A percentile compares a stretch with the other conserved stretches of the same genome.
Conservation (phyloP, 2,329 filamentous ascomycete species). For the Cytospora piceicola region DNA sequence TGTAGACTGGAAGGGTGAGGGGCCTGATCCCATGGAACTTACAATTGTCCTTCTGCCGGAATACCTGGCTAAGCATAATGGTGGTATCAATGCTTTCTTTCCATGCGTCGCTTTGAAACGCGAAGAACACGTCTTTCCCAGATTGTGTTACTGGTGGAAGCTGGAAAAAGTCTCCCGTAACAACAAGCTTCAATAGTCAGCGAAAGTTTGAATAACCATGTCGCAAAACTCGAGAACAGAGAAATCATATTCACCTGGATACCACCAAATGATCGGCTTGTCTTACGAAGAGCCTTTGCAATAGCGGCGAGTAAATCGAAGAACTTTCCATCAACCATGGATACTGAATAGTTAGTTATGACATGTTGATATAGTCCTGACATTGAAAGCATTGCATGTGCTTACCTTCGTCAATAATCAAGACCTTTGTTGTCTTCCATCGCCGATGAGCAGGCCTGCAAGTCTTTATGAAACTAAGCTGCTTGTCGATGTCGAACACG, state of each 20-base stretch:
- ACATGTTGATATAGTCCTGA: not conserved
- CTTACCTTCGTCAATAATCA: constrained; percentile 68
- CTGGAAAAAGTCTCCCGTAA: constrained; percentile 80
- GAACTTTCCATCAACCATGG: constrained; percentile 77
- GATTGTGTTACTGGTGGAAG: constrained; percentile 73
- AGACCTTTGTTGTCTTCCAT: constrained; percentile 72
- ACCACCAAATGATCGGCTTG: constrained; percentile 70
- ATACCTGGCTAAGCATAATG: constrained; percentile 73
- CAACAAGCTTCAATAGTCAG: constrained; percentile 57
- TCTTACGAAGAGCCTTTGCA: constrained; percentile 66
- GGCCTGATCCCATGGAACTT: not conserved
- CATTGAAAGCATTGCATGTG: not conserved
- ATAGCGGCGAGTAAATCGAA: constrained; percentile 77
- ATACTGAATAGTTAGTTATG: constrained; percentile 48
- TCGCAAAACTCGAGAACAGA: fast-evolving
- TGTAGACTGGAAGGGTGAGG: not conserved
- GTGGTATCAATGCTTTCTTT: constrained; percentile 74
- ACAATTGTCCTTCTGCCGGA: constrained; percentile 68
- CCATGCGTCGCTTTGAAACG: constrained; percentile 74
- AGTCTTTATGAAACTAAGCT: constrained; percentile 72
- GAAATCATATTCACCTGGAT: constrained; percentile 49
- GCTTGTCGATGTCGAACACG: constrained; percentile 69
- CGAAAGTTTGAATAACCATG: not conserved
- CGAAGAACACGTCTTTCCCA: constrained; percentile 64
- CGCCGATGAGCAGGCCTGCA: constrained; percentile 71